Percentiles rank a stretch among this genome's conserved stretches.
Conservation (phyloP, 768 basidiomycete genomes). For the Phanerodontia chrysosporium region DNA sequence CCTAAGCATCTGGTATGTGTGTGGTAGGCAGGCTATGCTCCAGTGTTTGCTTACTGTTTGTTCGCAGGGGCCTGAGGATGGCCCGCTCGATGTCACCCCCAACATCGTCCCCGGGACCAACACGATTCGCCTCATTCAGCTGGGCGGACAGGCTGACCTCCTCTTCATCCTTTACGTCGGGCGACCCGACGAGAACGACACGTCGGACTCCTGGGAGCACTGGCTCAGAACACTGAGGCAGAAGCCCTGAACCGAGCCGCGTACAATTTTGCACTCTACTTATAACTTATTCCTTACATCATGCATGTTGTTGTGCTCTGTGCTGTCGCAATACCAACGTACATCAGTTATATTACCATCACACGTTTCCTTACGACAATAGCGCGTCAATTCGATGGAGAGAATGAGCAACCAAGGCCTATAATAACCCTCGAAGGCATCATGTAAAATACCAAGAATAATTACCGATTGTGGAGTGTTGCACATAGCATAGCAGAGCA, state of each 20-base stretch:
- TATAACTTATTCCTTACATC: no score
- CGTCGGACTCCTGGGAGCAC: not conserved
- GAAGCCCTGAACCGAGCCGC: no score
- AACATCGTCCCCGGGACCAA: conserved; percentile 18
- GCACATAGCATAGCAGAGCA: not conserved
- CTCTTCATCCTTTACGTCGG: conserved; percentile 22
- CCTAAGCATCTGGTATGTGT: conserved; percentile 11
- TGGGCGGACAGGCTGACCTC: conserved; percentile 15
- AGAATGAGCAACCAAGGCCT: no score
- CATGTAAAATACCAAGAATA: not conserved
- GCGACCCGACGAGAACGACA: not conserved
- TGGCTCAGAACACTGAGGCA: not conserved
- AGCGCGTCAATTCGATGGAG: no score
- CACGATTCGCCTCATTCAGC: conserved; percentile 18
- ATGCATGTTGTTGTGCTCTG: no score
- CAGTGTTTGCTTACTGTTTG: no score
- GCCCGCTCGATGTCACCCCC: conserved; percentile 18
- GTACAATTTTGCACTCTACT: no score
- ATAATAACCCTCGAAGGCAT: not conserved
- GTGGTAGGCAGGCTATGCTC: no score
- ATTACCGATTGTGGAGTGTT: not conserved
- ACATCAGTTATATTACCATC: no score
- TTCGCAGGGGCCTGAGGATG: conserved; percentile 12
- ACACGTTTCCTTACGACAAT: no score
- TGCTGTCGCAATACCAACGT: no score